Percentiles rank a stretch among this genome's conserved stretches.
Evolutionary conservation across 75 land plant species (phyloP).

Genomic region (Larix kaempferi): DNA sequence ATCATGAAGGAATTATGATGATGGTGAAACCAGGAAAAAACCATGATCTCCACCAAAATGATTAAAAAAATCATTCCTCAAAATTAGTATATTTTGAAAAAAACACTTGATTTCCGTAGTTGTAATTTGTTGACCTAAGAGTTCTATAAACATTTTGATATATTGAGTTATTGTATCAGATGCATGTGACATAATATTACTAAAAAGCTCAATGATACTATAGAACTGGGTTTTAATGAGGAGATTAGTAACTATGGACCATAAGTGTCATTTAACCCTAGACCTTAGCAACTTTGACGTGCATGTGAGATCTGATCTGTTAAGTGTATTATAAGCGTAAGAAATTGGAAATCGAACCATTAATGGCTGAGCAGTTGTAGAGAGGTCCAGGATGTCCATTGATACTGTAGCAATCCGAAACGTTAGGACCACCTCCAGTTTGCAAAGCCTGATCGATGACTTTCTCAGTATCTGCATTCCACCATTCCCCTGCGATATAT

Average conservation of each 20-base stretch:
- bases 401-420: constrained; percentile 55
- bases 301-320: not conserved
- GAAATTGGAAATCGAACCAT: constrained; percentile 4
- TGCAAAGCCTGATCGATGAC: constrained; percentile 27
- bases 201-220: too few species aligned
- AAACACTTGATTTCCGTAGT: too few species aligned
- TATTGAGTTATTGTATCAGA: too few species aligned
- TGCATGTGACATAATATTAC: too few species aligned
- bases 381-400: constrained; percentile 60
- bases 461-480: constrained; percentile 42
- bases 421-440: constrained; percentile 46
- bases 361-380: constrained; percentile 46
- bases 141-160: too few species aligned
- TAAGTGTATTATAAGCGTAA: not conserved
- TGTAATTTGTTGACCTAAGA: too few species aligned
- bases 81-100: too few species aligned
- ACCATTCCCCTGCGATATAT: constrained; percentile 52
- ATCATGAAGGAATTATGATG: too few species aligned
- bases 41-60: too few species aligned
- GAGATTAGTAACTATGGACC: not conserved
- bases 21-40: too few species aligned
- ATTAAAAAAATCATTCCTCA: too few species aligned
- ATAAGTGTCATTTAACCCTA: not conserved
- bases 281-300: not conserved
- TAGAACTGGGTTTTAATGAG: too few species aligned